A percentile compares a stretch with the other conserved stretches of the same genome.
phyloP scores from a whole-genome alignment of 345 rosid species.

The Melaleuca alternifolia region DNA sequence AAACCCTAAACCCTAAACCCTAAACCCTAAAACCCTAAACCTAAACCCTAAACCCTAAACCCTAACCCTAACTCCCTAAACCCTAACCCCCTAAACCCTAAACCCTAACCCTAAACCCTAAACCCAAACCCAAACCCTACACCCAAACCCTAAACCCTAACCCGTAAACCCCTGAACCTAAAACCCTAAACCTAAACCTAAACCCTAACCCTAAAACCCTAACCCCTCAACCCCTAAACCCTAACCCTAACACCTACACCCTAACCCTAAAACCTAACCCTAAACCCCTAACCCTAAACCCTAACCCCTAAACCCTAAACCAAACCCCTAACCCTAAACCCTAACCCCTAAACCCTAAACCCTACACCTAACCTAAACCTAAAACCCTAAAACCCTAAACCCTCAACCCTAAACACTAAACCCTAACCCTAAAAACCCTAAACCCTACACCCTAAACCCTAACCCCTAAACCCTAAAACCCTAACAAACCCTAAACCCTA shows the following conservation, averaged over 20 bases:
- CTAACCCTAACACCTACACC: not conserved
- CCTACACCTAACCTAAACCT: no score
- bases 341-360: not conserved
- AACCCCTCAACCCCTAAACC: not conserved
- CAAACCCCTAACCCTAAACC: not conserved
- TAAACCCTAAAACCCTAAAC: not conserved
- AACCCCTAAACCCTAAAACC: constrained; percentile 4
- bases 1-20: not conserved
- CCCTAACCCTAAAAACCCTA: not conserved
- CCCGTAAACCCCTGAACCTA: not conserved
- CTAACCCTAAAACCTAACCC: not conserved
- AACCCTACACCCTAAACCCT: constrained; percentile 2
- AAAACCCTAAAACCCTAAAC: constrained; percentile 2
- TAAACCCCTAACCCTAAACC: not conserved
- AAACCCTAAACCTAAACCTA: not conserved
- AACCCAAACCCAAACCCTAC: not conserved
- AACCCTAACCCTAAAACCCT: not conserved
- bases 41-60: not conserved
- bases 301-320: not conserved
- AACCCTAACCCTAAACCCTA: not conserved
- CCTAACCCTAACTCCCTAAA: not conserved
- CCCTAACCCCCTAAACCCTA: not conserved
- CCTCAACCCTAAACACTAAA: not conserved
- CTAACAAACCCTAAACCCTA: not conserved
- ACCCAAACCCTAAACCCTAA: not conserved